Evolutionary conservation across 106 monocot genomes (phyloP).

Genomic region (Triglochin maritima): DNA sequence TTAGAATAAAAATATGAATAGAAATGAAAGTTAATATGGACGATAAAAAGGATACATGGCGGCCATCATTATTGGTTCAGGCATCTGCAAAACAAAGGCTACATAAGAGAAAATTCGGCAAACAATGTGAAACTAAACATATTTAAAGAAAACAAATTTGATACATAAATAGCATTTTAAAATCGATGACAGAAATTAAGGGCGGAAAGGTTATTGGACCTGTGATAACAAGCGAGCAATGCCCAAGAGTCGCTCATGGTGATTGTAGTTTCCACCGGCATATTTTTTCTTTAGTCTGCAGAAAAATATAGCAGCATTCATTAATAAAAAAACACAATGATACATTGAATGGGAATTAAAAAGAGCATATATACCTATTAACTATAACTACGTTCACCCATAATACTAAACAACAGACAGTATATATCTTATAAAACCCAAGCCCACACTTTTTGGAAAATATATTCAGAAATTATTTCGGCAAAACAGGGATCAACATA

Average conservation of each 20-base stretch:
- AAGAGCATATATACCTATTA: no score
- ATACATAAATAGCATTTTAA: no score
- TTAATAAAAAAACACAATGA: no score
- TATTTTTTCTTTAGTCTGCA: conserved; percentile 4
- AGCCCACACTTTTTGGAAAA: no score
- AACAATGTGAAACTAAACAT: neutral
- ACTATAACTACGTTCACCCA: no score
- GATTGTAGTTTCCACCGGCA: neutral
- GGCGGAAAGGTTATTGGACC: conserved; percentile 17
- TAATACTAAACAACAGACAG: no score
- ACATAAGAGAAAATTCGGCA: neutral
- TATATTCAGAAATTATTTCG: no score
- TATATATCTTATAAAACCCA: no score
- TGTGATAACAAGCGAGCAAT: conserved; percentile 49
- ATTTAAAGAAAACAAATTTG: neutral
- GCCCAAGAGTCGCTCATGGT: conserved; percentile 8
- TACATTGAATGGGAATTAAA: no score
- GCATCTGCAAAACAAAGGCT: conserved; percentile 37
- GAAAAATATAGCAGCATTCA: neutral
- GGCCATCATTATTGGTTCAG: conserved; percentile 59
- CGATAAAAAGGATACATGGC: conserved; percentile 64
- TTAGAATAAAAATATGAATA: neutral
- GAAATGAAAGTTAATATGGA: neutral
- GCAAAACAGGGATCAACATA: no score
- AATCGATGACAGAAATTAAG: neutral